Evolutionary conservation across 2,329 filamentous ascomycete species (phyloP), one percentile per base, ranked within the genome.

Genomic region (Verticillium isaacii): DNA sequence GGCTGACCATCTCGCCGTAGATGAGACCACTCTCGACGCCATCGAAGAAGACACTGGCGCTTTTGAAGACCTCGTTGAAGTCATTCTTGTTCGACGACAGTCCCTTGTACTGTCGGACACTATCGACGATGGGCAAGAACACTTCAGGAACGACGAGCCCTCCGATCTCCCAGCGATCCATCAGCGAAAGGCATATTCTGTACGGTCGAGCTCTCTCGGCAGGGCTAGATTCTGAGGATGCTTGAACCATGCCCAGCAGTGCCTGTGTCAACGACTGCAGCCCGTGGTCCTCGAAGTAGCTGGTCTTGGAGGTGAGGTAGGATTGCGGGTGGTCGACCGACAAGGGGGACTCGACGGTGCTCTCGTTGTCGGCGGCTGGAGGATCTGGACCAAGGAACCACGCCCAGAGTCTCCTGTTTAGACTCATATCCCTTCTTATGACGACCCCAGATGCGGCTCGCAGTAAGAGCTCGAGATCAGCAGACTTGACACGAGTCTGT

Each of bases 101-200:
- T 32, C 80, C 77, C 73, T 93, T 89, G 76, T 93, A 98, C 56
- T 82, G 78, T 66, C 89, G 87, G 41, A 96, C 89, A 68, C 89
- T 96, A 71, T 89, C 84, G 68, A 99, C 85, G 32, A 94, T 88
- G 3, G 93, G 91, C 15, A 97, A 80, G 70, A 99, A 98, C 15
- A 98, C 85, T 64, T 92, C 89, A 0, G 93, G 91, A 1, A 98
- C 89, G 56, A 99, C 88, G 19, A 94, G 82, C 1, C 92, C 92
- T 34, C 95, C 95, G 66, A 99, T 94, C 73, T 99, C 95, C 93
- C 93, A 98, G 62, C 93, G 88, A 75, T 99, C 95, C 95, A 99
- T 98, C 59, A 99, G 80, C 17, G 96, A 97, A 2, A 98, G 83
- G 69, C 93, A 96, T 65, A 98, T 92, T 61, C 93, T 88, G 71